These are phyloP conservation scores for Eucalyptus sp. DNA, from an alignment of 345 rosid genomes.

Conservation along the genomic window DNA sequence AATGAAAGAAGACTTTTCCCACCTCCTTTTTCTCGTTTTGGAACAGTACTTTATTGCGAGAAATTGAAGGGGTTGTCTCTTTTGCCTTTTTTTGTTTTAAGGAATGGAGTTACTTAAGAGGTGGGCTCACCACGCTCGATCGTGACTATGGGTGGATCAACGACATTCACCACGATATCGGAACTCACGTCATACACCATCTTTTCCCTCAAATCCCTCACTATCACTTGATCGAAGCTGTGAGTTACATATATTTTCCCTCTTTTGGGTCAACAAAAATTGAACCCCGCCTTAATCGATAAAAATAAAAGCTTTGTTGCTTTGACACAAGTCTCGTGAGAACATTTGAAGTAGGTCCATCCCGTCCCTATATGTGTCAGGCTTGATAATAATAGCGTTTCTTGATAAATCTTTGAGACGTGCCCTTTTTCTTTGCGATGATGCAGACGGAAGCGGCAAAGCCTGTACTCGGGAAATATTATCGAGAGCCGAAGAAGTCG, in stretches of 20 bases:
- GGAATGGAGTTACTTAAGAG: slow-evolving; percentile 95
- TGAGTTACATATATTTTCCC: slow-evolving; percentile 6
- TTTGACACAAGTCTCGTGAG: background rate
- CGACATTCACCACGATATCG: slow-evolving; percentile 90
- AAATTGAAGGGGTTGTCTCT: background rate
- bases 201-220: slow-evolving; percentile 98
- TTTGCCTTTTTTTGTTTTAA: background rate
- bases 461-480: slow-evolving; percentile 72
- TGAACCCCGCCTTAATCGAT: background rate
- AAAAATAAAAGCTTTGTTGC: background rate
- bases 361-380: background rate
- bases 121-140: slow-evolving; percentile 88
- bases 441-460: slow-evolving; percentile 75
- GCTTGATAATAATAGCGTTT: background rate
- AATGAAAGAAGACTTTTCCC: background rate
- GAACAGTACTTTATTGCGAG: background rate
- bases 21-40: background rate
- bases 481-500: slow-evolving; percentile 70
- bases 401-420: background rate
- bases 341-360: background rate
- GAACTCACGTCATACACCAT: slow-evolving; percentile 94
- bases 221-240: slow-evolving; percentile 87
- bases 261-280: background rate
- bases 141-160: slow-evolving; percentile 85
- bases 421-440: background rate